Evolutionary conservation across 495 filamentous ascomycete genomes (phyloP).

Genomic region (Cladorrhinum samala): DNA sequence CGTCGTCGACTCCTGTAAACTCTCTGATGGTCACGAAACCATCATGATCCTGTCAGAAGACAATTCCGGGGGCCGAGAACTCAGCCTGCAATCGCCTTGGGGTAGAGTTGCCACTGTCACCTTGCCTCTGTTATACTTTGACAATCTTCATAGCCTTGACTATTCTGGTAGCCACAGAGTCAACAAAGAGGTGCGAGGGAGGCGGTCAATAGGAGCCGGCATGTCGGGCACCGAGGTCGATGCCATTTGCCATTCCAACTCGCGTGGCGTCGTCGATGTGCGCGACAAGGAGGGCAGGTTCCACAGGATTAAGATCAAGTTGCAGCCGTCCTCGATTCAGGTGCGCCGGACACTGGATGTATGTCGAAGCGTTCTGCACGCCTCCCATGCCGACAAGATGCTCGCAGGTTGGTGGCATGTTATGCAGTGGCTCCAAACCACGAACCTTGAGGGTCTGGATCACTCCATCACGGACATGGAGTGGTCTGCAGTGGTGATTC

Average conservation of each 20-base stretch:
- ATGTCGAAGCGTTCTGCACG: constrained; percentile 56
- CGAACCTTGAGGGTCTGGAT: constrained; percentile 31
- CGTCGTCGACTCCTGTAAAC: constrained; percentile 67
- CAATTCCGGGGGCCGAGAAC: constrained; percentile 52
- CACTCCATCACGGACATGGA: constrained; percentile 49
- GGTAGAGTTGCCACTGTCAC: constrained; percentile 52
- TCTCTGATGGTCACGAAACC: constrained; percentile 62
- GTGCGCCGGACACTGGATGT: constrained; percentile 54
- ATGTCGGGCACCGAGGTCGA: constrained; percentile 32
- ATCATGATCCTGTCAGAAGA: constrained; percentile 65
- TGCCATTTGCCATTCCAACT: constrained; percentile 37
- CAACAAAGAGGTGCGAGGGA: constrained; percentile 2
- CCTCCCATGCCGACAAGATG: constrained; percentile 57
- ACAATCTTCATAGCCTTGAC: constrained; percentile 34
- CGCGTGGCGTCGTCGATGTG: constrained; percentile 57
- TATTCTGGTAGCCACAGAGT: constrained; percentile 29
- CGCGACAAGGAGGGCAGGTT: constrained; percentile 52
- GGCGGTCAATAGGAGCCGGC: constrained; percentile 11
- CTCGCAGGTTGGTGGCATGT: constrained; percentile 70
- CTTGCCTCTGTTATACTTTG: constrained; percentile 38
- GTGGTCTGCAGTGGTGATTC: constrained; percentile 72
- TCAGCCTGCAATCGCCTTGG: constrained; percentile 75
- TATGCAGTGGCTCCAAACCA: constrained; percentile 57
- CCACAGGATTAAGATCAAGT: constrained; percentile 60
- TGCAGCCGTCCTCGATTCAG: constrained; percentile 57